Evolutionary conservation across 2,329 filamentous ascomycete species (phyloP).

Genomic region (Ceratocystis diversiconidia): DNA sequence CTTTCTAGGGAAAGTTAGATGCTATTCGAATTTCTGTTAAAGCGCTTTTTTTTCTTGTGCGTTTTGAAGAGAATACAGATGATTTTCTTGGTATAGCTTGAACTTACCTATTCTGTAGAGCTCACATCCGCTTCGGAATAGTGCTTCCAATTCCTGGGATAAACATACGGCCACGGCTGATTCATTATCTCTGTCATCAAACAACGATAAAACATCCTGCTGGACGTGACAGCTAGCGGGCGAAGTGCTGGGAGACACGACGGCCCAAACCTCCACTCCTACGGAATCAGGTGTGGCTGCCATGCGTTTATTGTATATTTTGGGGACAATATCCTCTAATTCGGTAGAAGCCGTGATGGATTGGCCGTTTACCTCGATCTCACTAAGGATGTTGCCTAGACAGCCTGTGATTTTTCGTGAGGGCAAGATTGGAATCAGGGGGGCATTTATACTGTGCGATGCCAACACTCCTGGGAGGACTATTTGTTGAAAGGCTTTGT

Average conservation of each 20-base stretch:
- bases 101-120: conserved; percentile 33
- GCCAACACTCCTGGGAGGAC: conserved; percentile 18
- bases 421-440: conserved; percentile 48
- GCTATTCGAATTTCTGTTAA: background rate
- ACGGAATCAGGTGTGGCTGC: conserved; percentile 26
- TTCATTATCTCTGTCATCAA: conserved; percentile 14
- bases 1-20: conserved; percentile 37
- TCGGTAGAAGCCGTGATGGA: conserved; percentile 53
- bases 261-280: conserved; percentile 57
- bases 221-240: conserved; percentile 37
- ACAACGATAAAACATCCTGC: conserved; percentile 21
- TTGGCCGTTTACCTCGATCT: conserved; percentile 36
- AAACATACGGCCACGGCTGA: conserved; percentile 1
- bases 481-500: conserved; percentile 31
- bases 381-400: conserved; percentile 66
- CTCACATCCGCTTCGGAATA: conserved; percentile 24
- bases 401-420: conserved; percentile 48
- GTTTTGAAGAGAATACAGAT: too few relatives aligned
- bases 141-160: background rate
- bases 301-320: conserved; percentile 35
- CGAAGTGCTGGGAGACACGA: conserved; percentile 25
- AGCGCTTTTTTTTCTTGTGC: background rate
- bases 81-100: too few relatives aligned
- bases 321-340: conserved; percentile 50
- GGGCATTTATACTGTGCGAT: conserved; percentile 23